phyloP scores from a whole-genome alignment of 2,329 filamentous ascomycete species.

The Penicillium sp. region DNA sequence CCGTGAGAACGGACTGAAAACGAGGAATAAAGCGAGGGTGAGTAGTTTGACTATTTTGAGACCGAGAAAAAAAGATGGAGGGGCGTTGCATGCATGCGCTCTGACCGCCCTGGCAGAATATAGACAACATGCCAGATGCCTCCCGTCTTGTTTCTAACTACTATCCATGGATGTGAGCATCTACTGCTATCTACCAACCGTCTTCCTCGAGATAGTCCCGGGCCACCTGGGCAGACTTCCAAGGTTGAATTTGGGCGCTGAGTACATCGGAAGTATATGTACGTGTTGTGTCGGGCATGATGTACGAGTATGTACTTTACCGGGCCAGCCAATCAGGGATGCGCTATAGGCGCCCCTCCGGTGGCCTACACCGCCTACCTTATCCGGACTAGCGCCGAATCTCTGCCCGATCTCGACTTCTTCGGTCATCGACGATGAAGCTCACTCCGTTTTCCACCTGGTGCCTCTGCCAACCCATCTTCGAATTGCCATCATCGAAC shows the following conservation, averaged over 20 bases:
- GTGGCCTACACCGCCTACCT: constrained; percentile 32
- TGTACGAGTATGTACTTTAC: too few species aligned
- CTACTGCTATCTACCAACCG: too few species aligned
- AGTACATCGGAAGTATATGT: too few species aligned
- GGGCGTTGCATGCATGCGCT: constrained; percentile 19
- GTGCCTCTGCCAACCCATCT: constrained; percentile 4
- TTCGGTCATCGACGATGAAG: not conserved
- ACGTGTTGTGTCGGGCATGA: too few species aligned
- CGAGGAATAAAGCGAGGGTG: not conserved
- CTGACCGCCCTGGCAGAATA: not conserved
- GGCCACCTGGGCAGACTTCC: too few species aligned
- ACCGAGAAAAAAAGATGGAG: constrained; percentile 14
- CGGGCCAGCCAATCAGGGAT: too few species aligned
- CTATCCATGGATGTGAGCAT: too few species aligned
- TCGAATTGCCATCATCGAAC: not conserved
- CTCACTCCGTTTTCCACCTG: constrained; percentile 11
- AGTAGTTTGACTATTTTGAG: constrained; percentile 1
- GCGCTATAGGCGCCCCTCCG: not conserved
- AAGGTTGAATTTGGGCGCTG: too few species aligned
- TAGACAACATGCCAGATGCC: not conserved
- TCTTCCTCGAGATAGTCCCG: too few species aligned
- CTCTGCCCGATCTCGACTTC: constrained; percentile 6
- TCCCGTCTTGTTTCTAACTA: not conserved
- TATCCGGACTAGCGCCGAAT: constrained; percentile 22
- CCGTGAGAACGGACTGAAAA: constrained; percentile 7